Base-by-base conservation (phyloP, 345 rosid species). In the Rhodamnia argentea region DNA sequence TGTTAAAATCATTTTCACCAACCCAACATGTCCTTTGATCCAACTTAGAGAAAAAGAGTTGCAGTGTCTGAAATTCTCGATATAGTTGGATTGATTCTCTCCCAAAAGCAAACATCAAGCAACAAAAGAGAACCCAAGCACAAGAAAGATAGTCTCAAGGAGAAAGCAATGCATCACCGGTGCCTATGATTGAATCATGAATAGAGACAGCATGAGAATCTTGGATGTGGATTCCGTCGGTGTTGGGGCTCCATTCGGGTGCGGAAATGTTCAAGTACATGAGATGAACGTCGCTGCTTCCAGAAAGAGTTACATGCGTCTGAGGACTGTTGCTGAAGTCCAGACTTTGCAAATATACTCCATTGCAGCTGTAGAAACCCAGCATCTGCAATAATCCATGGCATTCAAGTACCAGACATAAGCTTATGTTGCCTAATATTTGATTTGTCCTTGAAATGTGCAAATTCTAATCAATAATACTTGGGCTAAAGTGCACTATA, bases 191-290 rank as follows among this genome's bases (percentile, higher is more conserved):
- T 2, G 90, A 44, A 32, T 58, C 32, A 3, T n/a, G 58, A 51
- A 92, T 76, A 2, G 18, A 27, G 18, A 91, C 83, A 20, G 85
- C 29, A 13, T 15, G 20, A 26, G 86, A 88, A 3, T 3, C 0
- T 3, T 86, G 84, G 18, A 92, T 54, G 82, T 92, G 91, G 86
- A 92, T 89, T 51, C 94, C 94, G 81, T 92, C 93, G 0, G 94
- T 92, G 54, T 91, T 92, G 22, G 93, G 93, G 87, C 94, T 92
- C 11, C 27, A 20, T 4, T 82, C 90, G 0, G 91, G 91, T 8
- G 93, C 83, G 32, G 13, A 55, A 85, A 85, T 74, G 47, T 29
- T 3, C 44, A 85, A 24, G 18, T 13, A 42, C 82, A 0, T 8
- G 20, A 85, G 12, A 11, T 52, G 6, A 58, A 85, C 64, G 42